Base-by-base conservation (phyloP, 805 yeast species). In the Metschnikowia corniflorae region DNA sequence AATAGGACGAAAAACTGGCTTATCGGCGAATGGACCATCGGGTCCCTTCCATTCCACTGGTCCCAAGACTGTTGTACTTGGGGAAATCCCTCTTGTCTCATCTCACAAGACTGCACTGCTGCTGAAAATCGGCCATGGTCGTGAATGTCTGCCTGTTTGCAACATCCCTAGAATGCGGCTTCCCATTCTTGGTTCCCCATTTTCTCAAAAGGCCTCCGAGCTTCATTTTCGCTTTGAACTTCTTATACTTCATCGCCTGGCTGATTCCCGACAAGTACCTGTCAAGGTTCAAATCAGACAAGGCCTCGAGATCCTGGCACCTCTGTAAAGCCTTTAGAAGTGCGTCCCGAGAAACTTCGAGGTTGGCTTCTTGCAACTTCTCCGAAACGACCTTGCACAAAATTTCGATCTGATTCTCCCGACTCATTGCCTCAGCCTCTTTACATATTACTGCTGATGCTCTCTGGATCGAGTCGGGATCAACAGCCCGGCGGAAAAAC, bases 401-500 rank as follows among this genome's bases (percentile, higher is more conserved):
- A 9, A 26, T 16, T n/a, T 35, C 25, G 19, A 31, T 16, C 14
- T 29, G 24, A 7, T 36, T 17, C 16, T 20, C 12, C 27, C 35
- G 14, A 9, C 31, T 19, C 25, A 35, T 28, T 15, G 39, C 35
- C 31, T 40, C 42, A 9, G 41, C 44, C 3, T 46, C 30, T 16
- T 43, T 40, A 15, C 53, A 29, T 8, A 57, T 26, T 3, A 37
- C 31, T 17, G 75, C 32, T 28, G 65, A 65, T 4, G 76, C 49
- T 38, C 77, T 60, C 0, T 26, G 17, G 1, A 19, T 28, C 1
- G 78, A 70, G 3, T 35, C 36, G 5, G 63, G 58, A 4, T 76
- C 61, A 7, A 77, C 50, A 15, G 43, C 53, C 2, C 39, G 33
- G 7, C 46, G 28, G 43, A 66, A 63, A 50, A 73, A 75, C 1